phyloP scores from a whole-genome alignment of 2,329 filamentous ascomycete species.

The Hypoxylon sp. region DNA sequence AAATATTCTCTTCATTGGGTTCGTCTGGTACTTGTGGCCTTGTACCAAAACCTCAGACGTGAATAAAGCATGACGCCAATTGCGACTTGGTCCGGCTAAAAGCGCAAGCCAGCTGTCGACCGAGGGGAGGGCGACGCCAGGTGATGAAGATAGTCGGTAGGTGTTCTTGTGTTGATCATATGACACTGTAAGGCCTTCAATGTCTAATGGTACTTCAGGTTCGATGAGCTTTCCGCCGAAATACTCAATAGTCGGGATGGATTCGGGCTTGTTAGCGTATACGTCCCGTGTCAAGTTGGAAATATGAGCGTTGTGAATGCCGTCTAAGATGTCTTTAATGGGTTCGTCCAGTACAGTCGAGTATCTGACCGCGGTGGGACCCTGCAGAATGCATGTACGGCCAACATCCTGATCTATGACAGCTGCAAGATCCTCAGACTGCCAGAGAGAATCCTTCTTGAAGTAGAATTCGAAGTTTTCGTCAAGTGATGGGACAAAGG shows the following conservation, averaged over 20 bases:
- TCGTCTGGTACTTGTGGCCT: slow-evolving; percentile 96
- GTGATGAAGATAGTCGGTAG: slow-evolving; percentile 84
- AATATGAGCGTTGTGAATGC: slow-evolving; percentile 91
- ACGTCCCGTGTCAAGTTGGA: slow-evolving; percentile 82
- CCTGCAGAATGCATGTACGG: slow-evolving; percentile 95
- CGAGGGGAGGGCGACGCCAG: slow-evolving; percentile 81
- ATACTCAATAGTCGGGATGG: slow-evolving; percentile 91
- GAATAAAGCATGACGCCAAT: slow-evolving; percentile 95
- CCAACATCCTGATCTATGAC: slow-evolving; percentile 97
- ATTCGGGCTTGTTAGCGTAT: slow-evolving; percentile 79
- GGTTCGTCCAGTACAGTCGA: slow-evolving; percentile 93
- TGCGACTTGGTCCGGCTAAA: slow-evolving; percentile 86
- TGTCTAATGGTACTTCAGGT: slow-evolving; percentile 78
- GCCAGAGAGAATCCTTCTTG: slow-evolving; percentile 99
- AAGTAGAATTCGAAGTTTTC: slow-evolving; percentile 99
- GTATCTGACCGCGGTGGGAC: slow-evolving; percentile 91
- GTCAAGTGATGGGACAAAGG: slow-evolving; percentile 95
- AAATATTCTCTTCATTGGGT: slow-evolving; percentile 93
- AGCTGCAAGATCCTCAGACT: slow-evolving; percentile 96
- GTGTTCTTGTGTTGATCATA: slow-evolving; percentile 84
- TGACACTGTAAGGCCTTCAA: slow-evolving; percentile 88
- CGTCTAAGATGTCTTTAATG: slow-evolving; percentile 92
- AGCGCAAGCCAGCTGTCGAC: slow-evolving; percentile 89
- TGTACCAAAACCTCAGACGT: slow-evolving; percentile 94
- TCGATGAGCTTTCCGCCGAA: slow-evolving; percentile 91